Evolutionary conservation across 2,329 filamentous ascomycete species (phyloP).

Genomic region (Didymella pomorum): DNA sequence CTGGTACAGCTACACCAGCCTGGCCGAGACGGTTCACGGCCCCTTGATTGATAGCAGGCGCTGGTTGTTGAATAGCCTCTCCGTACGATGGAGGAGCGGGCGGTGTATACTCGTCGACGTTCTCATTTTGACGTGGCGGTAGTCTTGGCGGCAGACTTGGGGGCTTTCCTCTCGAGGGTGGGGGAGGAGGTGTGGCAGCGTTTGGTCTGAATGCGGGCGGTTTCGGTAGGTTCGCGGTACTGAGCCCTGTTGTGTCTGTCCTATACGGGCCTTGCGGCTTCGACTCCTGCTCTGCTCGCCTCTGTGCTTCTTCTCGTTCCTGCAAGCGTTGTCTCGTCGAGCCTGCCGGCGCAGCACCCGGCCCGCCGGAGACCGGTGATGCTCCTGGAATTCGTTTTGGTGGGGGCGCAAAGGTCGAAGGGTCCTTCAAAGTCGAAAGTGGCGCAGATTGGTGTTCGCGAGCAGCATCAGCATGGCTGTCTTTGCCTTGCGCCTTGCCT

Average conservation of each 20-base stretch:
- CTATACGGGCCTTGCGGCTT: conserved; percentile 71
- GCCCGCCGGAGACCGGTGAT: conserved; percentile 41
- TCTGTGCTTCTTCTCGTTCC: conserved; percentile 46
- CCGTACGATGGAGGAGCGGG: conserved; percentile 60
- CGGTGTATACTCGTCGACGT: conserved; percentile 55
- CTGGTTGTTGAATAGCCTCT: conserved; percentile 45
- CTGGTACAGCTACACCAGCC: conserved; percentile 80
- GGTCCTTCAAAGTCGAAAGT: conserved; percentile 76
- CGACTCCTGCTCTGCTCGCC: conserved; percentile 48
- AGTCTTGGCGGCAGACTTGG: conserved; percentile 70
- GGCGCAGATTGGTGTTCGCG: conserved; percentile 67
- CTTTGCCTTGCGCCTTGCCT: conserved; percentile 59
- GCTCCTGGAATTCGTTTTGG: conserved; percentile 65
- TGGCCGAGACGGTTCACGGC: conserved; percentile 72
- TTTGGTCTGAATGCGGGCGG: conserved; percentile 67
- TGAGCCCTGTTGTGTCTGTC: conserved; percentile 73
- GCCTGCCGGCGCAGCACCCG: conserved; percentile 53
- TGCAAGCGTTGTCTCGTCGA: conserved; percentile 48
- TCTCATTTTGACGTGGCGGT: conserved; percentile 71
- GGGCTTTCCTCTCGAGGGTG: conserved; percentile 58
- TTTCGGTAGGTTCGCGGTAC: conserved; percentile 72
- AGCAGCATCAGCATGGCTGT: conserved; percentile 49
- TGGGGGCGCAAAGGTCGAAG: conserved; percentile 78
- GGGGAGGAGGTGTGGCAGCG: conserved; percentile 32
- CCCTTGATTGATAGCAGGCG: conserved; percentile 61